Percentiles rank a stretch among this genome's conserved stretches.
Conservation (phyloP, 2,329 filamentous ascomycete genomes). For the Akanthomyces muscarius region DNA sequence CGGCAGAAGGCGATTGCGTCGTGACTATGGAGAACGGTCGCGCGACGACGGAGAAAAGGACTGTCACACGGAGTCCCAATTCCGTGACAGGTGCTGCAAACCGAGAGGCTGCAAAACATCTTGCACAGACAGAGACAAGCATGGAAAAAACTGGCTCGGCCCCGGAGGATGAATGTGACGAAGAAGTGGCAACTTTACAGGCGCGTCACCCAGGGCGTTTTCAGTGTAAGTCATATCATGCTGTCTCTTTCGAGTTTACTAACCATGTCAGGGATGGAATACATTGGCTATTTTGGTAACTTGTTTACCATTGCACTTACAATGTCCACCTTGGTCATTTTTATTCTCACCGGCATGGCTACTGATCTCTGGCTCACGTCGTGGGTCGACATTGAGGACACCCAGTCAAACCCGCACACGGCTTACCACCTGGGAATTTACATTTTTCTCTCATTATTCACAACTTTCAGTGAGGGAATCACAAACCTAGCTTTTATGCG, state of each 20-base stretch:
- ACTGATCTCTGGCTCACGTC: constrained; percentile 35
- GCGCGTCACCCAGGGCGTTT: neutral
- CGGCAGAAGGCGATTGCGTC: constrained; percentile 38
- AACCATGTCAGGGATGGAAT: neutral
- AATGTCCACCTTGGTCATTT: neutral
- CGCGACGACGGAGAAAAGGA: neutral
- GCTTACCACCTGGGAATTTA: constrained; percentile 46
- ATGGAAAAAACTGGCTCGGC: neutral
- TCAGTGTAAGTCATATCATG: neutral
- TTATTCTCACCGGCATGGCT: neutral
- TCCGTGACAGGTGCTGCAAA: neutral
- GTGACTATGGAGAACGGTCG: constrained; percentile 36
- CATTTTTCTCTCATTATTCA: constrained; percentile 35
- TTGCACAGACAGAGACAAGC: neutral
- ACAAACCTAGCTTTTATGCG: constrained; percentile 38
- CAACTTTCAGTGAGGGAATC: constrained; percentile 33
- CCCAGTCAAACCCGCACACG: constrained; percentile 20
- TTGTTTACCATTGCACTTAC: neutral
- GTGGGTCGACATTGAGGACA: constrained; percentile 30
- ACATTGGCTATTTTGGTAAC: constrained; percentile 1
- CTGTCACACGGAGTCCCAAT: neutral
- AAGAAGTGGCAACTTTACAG: neutral
- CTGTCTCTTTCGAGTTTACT: neutral
- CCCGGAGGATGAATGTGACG: neutral
- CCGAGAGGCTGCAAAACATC: neutral